Percentiles rank a stretch among this genome's conserved stretches.
Evolutionary conservation across 2,329 filamentous ascomycete species (phyloP).

Genomic region (Monosporascus cannonballus): DNA sequence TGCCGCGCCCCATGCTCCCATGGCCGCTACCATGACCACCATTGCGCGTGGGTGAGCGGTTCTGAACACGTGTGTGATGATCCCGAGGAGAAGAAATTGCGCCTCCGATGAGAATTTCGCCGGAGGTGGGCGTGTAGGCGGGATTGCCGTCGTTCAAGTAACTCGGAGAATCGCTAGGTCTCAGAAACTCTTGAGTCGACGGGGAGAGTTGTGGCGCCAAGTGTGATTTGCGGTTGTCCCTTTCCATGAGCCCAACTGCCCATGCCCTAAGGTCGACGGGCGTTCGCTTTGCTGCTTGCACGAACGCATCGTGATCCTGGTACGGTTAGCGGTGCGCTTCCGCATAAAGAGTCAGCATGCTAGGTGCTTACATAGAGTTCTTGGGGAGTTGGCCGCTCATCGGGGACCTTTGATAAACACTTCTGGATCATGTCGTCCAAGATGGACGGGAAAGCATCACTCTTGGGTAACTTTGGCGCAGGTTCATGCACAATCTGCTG

Average conservation of each 20-base stretch:
- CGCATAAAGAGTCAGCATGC: neutral
- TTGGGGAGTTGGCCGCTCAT: slow-evolving; percentile 83
- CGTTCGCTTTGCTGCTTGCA: slow-evolving; percentile 93
- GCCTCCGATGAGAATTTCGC: slow-evolving; percentile 63
- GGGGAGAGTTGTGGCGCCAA: slow-evolving; percentile 75
- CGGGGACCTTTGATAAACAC: slow-evolving; percentile 85
- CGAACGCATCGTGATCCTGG: slow-evolving; percentile 86
- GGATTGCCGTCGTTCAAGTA: slow-evolving; percentile 39
- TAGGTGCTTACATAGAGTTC: slow-evolving; percentile 72
- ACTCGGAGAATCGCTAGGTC: slow-evolving; percentile 55
- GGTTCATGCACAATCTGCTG: slow-evolving; percentile 98
- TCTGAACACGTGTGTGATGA: slow-evolving; percentile 35
- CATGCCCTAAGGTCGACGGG: slow-evolving; percentile 90
- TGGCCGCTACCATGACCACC: slow-evolving; percentile 23
- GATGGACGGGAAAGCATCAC: slow-evolving; percentile 92
- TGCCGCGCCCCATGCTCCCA: slow-evolving; percentile 39
- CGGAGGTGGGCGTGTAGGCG: slow-evolving; percentile 60
- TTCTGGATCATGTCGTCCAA: slow-evolving; percentile 96
- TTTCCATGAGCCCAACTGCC: slow-evolving; percentile 90
- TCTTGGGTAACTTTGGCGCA: slow-evolving; percentile 88
- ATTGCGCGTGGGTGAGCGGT: slow-evolving; percentile 47
- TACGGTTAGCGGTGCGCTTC: slow-evolving; percentile 17
- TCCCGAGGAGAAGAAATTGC: slow-evolving; percentile 51
- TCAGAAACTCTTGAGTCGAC: slow-evolving; percentile 68
- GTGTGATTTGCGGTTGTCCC: slow-evolving; percentile 92